These are phyloP conservation scores for Aspergillus quadrilineatus DNA, from an alignment of 2,329 filamentous ascomycete species.

Conservation along the genomic window DNA sequence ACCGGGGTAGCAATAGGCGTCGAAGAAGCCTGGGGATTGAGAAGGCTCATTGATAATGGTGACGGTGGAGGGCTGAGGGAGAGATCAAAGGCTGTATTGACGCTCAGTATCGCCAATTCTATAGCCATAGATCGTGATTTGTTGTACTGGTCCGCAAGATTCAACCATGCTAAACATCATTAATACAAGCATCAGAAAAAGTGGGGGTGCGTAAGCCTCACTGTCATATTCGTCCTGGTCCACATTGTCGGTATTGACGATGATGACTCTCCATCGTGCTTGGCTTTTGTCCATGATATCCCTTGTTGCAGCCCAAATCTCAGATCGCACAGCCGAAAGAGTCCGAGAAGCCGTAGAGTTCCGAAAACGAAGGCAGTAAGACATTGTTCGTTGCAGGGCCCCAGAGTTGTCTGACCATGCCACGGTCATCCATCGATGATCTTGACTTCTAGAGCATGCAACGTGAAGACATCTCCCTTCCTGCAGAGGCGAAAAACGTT, in stretches of 20 bases:
- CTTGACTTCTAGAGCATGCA: slow-evolving; percentile 56
- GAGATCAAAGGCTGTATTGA: slow-evolving; percentile 37
- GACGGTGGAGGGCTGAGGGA: slow-evolving; percentile 33
- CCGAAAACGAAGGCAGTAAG: slow-evolving; percentile 53
- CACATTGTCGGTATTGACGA: slow-evolving; percentile 54
- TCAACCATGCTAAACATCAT: slow-evolving; percentile 37
- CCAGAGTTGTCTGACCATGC: slow-evolving; percentile 61
- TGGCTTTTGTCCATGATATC: slow-evolving; percentile 54
- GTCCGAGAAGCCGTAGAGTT: slow-evolving; percentile 29
- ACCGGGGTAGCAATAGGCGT: slow-evolving; percentile 43
- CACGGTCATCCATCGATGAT: slow-evolving; percentile 58
- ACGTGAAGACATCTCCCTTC: slow-evolving; percentile 60
- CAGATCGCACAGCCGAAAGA: slow-evolving; percentile 53
- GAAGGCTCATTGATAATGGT: slow-evolving; percentile 33
- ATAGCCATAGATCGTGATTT: slow-evolving; percentile 33
- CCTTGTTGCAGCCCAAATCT: slow-evolving; percentile 59
- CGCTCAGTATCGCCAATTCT: slow-evolving; percentile 38
- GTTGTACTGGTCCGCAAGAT: slow-evolving; percentile 40
- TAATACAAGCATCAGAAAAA: slow-evolving; percentile 12
- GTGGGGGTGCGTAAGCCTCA: slow-evolving; percentile 26
- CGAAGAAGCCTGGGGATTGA: slow-evolving; percentile 35
- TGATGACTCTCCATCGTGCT: slow-evolving; percentile 56
- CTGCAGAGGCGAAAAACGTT: slow-evolving; percentile 55
- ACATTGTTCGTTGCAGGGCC: slow-evolving; percentile 52
- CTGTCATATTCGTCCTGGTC: slow-evolving; percentile 53